Evolutionary conservation across 1,284 basidiomycete species (phyloP).

Genomic region (Ustilago bromivora): DNA sequence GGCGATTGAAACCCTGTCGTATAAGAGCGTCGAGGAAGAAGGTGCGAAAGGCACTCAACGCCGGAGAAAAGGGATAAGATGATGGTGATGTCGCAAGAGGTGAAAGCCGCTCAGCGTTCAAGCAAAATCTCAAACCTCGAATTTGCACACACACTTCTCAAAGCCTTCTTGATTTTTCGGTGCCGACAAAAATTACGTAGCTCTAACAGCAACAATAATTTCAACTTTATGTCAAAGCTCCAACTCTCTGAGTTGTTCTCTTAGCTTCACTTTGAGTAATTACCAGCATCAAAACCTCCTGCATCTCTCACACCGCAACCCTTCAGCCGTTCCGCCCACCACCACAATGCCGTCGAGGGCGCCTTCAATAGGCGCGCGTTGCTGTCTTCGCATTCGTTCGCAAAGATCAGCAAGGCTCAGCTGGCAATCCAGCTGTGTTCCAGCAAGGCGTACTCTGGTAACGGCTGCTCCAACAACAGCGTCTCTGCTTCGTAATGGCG

Average conservation of each 20-base stretch:
- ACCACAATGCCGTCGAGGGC: conserved; percentile 19
- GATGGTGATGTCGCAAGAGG: conserved; percentile 40
- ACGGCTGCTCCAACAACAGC: not conserved
- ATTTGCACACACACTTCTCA: conserved; percentile 21
- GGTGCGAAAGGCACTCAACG: not conserved
- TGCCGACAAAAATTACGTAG: conserved; percentile 12
- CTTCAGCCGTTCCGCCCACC: not conserved
- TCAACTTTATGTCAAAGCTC: not conserved
- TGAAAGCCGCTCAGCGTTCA: not conserved
- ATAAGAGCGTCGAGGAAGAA: not conserved
- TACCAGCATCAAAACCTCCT: not conserved
- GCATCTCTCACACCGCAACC: not conserved
- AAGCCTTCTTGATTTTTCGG: conserved; percentile 17
- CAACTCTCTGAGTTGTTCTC: not conserved
- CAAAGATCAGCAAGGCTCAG: not conserved
- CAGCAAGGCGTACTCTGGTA: conserved; percentile 1
- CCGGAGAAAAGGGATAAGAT: conserved; percentile 8
- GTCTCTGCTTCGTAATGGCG: not conserved
- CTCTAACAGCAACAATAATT: not conserved
- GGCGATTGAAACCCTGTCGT: not conserved
- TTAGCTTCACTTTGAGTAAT: not conserved
- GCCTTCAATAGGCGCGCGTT: conserved; percentile 22
- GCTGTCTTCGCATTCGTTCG: conserved; percentile 18
- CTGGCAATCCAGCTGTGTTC: not conserved
- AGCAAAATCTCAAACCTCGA: conserved; percentile 37